Percentiles rank a stretch among this genome's conserved stretches.
Conservation (phyloP, 1,139 yeast species). For the Lodderomyces orthopsilosis region DNA sequence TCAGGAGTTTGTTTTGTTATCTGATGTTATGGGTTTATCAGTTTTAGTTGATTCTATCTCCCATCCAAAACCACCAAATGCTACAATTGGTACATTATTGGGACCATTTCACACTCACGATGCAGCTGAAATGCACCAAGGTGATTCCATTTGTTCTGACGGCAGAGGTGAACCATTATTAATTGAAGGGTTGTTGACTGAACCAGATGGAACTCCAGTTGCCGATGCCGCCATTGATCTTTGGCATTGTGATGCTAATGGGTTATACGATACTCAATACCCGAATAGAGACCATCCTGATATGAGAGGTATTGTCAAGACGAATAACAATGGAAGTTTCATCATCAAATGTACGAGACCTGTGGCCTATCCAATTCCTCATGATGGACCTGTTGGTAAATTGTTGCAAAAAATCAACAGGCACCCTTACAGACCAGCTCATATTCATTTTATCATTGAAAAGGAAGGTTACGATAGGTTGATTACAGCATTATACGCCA, state of each 20-base stretch:
- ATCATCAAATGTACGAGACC: slow-evolving; percentile 29
- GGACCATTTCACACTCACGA: slow-evolving; percentile 37
- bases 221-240: slow-evolving; percentile 28
- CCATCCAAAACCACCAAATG: slow-evolving; percentile 29
- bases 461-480: slow-evolving; percentile 27
- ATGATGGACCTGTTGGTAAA: slow-evolving; percentile 39
- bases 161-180: slow-evolving; percentile 29
- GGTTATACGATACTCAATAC: slow-evolving; percentile 35
- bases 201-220: slow-evolving; percentile 26
- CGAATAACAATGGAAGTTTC: slow-evolving; percentile 27
- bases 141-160: slow-evolving; percentile 25
- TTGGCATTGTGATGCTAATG: slow-evolving; percentile 40
- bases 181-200: slow-evolving; percentile 22
- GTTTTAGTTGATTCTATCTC: slow-evolving; percentile 30
- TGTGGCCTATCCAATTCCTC: slow-evolving; percentile 37
- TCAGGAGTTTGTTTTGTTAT: slow-evolving; percentile 30
- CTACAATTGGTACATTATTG: slow-evolving; percentile 29
- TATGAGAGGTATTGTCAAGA: slow-evolving; percentile 30
- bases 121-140: slow-evolving; percentile 24
- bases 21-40: slow-evolving; percentile 30
- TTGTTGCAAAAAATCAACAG: slow-evolving; percentile 27
- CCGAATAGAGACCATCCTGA: slow-evolving; percentile 21
- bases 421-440: slow-evolving; percentile 39
- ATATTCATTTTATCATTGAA: slow-evolving; percentile 30
- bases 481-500: slow-evolving; percentile 29